Evolutionary conservation across 768 basidiomycete species (phyloP).

Genomic region (Gloeostereum incarnatum): DNA sequence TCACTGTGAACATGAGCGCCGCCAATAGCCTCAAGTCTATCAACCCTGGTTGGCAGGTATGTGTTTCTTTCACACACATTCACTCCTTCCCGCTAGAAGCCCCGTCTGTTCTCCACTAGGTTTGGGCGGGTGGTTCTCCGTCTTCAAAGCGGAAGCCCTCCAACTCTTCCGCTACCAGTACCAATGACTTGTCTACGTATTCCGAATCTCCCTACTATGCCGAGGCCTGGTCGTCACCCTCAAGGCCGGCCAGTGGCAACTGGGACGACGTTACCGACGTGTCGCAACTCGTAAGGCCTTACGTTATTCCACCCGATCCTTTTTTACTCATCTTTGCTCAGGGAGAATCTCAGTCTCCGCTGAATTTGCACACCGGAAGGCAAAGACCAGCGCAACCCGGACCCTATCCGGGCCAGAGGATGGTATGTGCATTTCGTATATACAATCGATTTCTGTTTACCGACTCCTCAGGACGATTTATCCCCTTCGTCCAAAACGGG

Average conservation of each 20-base stretch:
- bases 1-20: conserved; percentile 41
- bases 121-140: conserved; percentile 46
- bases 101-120: conserved; percentile 27
- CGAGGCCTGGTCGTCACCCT: conserved; percentile 40
- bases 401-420: conserved; percentile 28
- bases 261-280: conserved; percentile 57
- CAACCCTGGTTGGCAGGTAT: conserved; percentile 62
- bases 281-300: conserved; percentile 32
- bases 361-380: conserved; percentile 34
- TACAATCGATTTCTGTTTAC: conserved; percentile 14
- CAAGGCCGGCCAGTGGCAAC: conserved; percentile 40
- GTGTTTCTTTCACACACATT: conserved; percentile 13
- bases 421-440: conserved; percentile 20
- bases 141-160: conserved; percentile 51
- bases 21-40: conserved; percentile 39
- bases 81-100: conserved; percentile 4
- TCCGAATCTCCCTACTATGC: conserved; percentile 30
- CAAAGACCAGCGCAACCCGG: conserved; percentile 34
- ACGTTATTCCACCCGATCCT: conserved; percentile 8
- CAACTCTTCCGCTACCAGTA: conserved; percentile 47
- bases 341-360: conserved; percentile 35
- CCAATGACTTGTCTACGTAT: conserved; percentile 34
- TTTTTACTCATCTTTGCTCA: conserved; percentile 7
- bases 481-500: conserved; percentile 32
- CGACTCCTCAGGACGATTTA: conserved; percentile 41